These are phyloP conservation scores for Hypoxylon subgilvum DNA, from an alignment of 495 filamentous ascomycete species.

Conservation along the genomic window DNA sequence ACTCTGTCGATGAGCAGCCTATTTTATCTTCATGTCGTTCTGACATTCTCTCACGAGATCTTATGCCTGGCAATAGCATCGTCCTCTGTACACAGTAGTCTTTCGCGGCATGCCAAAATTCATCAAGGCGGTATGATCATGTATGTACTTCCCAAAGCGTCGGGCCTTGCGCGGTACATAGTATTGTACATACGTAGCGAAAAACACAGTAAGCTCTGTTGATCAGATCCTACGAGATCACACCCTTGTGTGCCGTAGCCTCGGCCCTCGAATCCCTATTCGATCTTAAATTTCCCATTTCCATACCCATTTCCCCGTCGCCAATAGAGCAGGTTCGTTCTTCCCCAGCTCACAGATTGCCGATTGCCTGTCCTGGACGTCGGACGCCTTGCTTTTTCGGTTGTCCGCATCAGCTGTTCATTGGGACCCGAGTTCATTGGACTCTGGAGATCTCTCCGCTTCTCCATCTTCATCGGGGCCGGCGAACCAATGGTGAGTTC, in stretches of 20 bases:
- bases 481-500: constrained; percentile 15
- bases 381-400: constrained; percentile 28
- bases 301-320: constrained; percentile 30
- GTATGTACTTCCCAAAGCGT: constrained; percentile 30
- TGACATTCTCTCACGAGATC: no score
- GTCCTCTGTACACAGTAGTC: no score
- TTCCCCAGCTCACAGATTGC: constrained; percentile 14
- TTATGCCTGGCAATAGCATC: no score
- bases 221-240: constrained; percentile 40
- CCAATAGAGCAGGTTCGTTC: constrained; percentile 19
- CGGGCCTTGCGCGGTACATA: constrained; percentile 19
- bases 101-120: no score
- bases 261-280: constrained; percentile 32
- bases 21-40: no score
- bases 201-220: constrained; percentile 38
- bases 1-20: no score
- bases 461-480: constrained; percentile 1
- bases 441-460: constrained; percentile 3
- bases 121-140: neutral
- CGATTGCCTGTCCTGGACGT: constrained; percentile 26
- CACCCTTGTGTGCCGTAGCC: constrained; percentile 18
- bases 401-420: constrained; percentile 35
- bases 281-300: no score
- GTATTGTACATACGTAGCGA: no score
- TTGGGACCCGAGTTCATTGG: constrained; percentile 33